phyloP scores from a whole-genome alignment of 148 eudicot species.

The Chenopodium quinoa region DNA sequence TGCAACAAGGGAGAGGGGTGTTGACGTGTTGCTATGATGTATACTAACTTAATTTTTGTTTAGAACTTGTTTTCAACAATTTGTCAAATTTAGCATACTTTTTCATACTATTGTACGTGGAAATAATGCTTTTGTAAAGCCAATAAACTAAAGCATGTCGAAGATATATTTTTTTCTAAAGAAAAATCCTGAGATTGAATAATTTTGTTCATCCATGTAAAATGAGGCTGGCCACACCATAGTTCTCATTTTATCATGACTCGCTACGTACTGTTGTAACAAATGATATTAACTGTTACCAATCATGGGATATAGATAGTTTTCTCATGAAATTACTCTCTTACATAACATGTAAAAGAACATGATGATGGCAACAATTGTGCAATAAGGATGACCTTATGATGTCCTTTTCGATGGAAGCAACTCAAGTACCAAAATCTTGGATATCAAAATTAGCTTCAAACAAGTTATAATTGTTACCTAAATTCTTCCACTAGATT shows the following conservation, averaged over 20 bases:
- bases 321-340: background rate
- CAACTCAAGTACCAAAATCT: slow-evolving; percentile 6
- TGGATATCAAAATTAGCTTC: background rate
- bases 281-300: background rate
- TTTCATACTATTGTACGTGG: too few species aligned
- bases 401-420: slow-evolving; percentile 8
- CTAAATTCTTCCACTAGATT: slow-evolving; percentile 4
- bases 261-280: background rate
- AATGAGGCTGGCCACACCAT: background rate
- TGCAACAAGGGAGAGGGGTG: background rate
- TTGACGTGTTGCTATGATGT: too few species aligned
- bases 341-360: background rate
- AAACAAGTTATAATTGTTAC: background rate
- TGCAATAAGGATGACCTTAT: background rate
- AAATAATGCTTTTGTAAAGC: too few species aligned
- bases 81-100: too few species aligned
- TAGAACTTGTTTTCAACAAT: background rate
- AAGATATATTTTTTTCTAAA: too few species aligned
- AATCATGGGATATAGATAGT: background rate
- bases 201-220: background rate
- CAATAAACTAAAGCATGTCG: too few species aligned
- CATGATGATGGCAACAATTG: slow-evolving; percentile 14
- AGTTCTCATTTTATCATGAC: background rate
- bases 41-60: too few species aligned
- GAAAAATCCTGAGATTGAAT: too few species aligned